phyloP scores from a whole-genome alignment of 768 basidiomycete species.

The Dendrothele bispora region DNA sequence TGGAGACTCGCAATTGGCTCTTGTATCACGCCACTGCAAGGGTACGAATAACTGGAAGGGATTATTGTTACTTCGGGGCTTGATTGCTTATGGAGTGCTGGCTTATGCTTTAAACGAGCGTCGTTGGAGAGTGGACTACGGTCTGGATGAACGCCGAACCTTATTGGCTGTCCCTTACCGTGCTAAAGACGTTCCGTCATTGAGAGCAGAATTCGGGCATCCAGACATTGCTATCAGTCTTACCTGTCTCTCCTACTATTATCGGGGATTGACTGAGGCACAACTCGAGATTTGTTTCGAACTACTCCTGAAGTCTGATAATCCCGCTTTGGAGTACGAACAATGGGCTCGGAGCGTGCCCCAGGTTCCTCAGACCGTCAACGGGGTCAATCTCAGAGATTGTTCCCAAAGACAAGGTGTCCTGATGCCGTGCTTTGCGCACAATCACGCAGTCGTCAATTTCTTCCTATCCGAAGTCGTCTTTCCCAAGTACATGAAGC shows the following conservation, averaged over 20 bases:
- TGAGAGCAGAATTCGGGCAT: constrained; percentile 51
- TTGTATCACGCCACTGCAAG: constrained; percentile 13
- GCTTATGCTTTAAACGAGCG: constrained; percentile 34
- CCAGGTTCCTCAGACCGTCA: constrained; percentile 32
- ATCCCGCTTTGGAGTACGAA: constrained; percentile 41
- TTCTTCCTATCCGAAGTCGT: constrained; percentile 48
- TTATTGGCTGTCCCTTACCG: constrained; percentile 52
- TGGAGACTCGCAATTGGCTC: too few species aligned
- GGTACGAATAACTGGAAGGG: constrained; percentile 29
- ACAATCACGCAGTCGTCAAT: constrained; percentile 39
- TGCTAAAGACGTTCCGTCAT: constrained; percentile 49
- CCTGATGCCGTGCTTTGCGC: constrained; percentile 35
- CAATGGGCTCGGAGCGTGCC: constrained; percentile 29
- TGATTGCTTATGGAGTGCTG: constrained; percentile 42
- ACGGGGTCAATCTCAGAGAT: constrained; percentile 44
- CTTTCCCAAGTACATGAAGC: constrained; percentile 50
- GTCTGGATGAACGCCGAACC: constrained; percentile 40
- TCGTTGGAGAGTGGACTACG: constrained; percentile 55
- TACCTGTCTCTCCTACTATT: constrained; percentile 51
- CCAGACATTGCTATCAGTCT: constrained; percentile 47
- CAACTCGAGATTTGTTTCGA: constrained; percentile 40
- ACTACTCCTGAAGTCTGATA: constrained; percentile 37
- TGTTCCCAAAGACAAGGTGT: constrained; percentile 22
- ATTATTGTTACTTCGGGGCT: constrained; percentile 45
- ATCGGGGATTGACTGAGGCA: constrained; percentile 37